phyloP scores from a whole-genome alignment of 768 basidiomycete genomes.

The Russula abietina region DNA sequence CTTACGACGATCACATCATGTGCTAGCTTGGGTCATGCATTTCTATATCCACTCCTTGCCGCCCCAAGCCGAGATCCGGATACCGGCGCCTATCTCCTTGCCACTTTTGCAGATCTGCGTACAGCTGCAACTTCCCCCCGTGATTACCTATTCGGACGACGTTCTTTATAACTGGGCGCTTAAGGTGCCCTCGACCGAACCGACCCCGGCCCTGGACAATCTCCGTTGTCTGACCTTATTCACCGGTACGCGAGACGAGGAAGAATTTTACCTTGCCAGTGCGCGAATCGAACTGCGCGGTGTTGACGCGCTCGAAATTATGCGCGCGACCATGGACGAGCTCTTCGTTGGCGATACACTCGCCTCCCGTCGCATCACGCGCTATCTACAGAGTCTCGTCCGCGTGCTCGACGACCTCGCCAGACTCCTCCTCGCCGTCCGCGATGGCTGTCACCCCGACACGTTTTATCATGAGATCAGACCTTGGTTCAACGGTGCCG shows the following conservation, averaged over 20 bases:
- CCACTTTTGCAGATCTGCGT: slow-evolving; percentile 69
- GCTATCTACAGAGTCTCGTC: slow-evolving; percentile 60
- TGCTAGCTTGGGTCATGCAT: slow-evolving; percentile 50
- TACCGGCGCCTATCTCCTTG: slow-evolving; percentile 65
- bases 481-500: slow-evolving; percentile 59
- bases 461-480: slow-evolving; percentile 54
- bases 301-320: slow-evolving; percentile 76
- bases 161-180: slow-evolving; percentile 81
- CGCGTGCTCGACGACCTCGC: slow-evolving; percentile 59
- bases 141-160: slow-evolving; percentile 86
- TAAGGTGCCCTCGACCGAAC: slow-evolving; percentile 25
- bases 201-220: slow-evolving; percentile 46
- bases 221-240: slow-evolving; percentile 64
- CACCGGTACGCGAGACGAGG: slow-evolving; percentile 73
- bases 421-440: slow-evolving; percentile 54
- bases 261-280: slow-evolving; percentile 82
- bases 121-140: slow-evolving; percentile 73
- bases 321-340: slow-evolving; percentile 84
- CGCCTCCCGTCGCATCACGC: slow-evolving; percentile 43
- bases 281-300: slow-evolving; percentile 83
- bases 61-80: slow-evolving; percentile 37
- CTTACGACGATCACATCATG: slow-evolving; percentile 50
- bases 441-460: slow-evolving; percentile 64
- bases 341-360: slow-evolving; percentile 62
- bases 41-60: slow-evolving; percentile 48